These are phyloP conservation scores for Mycena citricolor DNA, from an alignment of 1,284 basidiomycete species.

Conservation along the genomic window DNA sequence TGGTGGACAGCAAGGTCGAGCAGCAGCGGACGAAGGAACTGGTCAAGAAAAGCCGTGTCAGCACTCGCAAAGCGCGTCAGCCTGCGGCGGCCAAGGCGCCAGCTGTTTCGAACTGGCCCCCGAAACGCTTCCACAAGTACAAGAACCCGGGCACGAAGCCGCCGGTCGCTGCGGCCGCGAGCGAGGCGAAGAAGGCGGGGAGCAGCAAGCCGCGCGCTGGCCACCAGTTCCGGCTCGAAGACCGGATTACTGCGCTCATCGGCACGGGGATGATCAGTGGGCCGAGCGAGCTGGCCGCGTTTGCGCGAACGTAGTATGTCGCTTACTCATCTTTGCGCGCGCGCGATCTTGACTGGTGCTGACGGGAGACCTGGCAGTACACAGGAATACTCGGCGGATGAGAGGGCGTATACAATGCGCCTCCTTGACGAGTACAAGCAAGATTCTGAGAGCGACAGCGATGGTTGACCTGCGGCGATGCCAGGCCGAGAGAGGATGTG, in stretches of 20 bases:
- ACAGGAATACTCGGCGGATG: neutral
- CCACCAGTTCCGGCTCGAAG: neutral
- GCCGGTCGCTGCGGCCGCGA: neutral
- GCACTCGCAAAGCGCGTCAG: conserved; percentile 31
- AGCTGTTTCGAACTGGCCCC: conserved; percentile 59
- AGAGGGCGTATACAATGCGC: conserved; percentile 1
- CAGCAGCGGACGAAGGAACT: conserved; percentile 56
- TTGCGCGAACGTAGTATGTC: conserved; percentile 11
- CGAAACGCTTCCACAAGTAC: conserved; percentile 58
- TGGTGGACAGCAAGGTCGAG: conserved; percentile 67
- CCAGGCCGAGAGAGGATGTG: too few relatives aligned
- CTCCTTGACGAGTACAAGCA: conserved; percentile 1
- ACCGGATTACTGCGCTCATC: conserved; percentile 10
- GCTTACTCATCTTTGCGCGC: neutral
- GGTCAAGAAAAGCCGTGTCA: conserved; percentile 38
- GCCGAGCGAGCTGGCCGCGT: neutral
- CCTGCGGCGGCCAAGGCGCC: conserved; percentile 26
- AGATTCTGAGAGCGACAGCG: too few relatives aligned
- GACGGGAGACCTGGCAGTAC: neutral
- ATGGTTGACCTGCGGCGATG: too few relatives aligned
- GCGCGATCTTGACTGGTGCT: neutral
- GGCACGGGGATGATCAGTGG: conserved; percentile 9
- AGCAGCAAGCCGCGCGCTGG: too few relatives aligned
- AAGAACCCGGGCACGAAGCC: conserved; percentile 14
- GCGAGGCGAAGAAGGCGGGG: conserved; percentile 1